phyloP scores from a whole-genome alignment of 2,329 filamentous ascomycete species.

The Teratosphaeria gauchensis region DNA sequence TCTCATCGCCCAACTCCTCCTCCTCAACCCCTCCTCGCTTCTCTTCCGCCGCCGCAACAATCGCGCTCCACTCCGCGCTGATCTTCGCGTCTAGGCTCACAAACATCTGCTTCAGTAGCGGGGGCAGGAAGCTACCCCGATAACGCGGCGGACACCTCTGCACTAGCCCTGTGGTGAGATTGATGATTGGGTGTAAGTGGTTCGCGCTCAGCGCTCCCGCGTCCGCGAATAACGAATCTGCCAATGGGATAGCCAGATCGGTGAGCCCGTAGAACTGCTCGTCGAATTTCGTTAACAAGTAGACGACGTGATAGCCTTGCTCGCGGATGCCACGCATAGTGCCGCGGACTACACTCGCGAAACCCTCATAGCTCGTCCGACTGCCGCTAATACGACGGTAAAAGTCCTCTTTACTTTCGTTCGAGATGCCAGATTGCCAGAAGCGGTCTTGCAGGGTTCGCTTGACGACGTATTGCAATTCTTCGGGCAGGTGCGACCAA shows the following conservation, averaged over 20 bases:
- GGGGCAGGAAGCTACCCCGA: constrained; percentile 71
- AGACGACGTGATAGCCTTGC: constrained; percentile 87
- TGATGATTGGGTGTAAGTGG: constrained; percentile 87
- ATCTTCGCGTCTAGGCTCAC: constrained; percentile 81
- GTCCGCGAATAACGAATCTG: constrained; percentile 74
- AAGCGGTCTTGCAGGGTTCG: constrained; percentile 88
- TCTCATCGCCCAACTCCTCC: constrained; percentile 73
- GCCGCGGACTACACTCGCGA: constrained; percentile 85
- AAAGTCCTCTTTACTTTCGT: constrained; percentile 92
- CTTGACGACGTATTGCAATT: constrained; percentile 67
- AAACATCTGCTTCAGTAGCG: constrained; percentile 73
- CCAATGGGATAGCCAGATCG: constrained; percentile 72
- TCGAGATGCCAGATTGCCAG: constrained; percentile 96
- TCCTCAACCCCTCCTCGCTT: constrained; percentile 49
- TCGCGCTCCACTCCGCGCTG: constrained; percentile 71
- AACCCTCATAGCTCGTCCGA: constrained; percentile 80
- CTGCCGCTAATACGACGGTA: constrained; percentile 85
- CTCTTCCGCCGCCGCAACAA: constrained; percentile 42
- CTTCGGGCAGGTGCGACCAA: constrained; percentile 66
- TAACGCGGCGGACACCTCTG: constrained; percentile 80
- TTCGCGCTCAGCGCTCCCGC: constrained; percentile 78
- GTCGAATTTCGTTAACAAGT: constrained; percentile 81
- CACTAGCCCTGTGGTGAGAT: constrained; percentile 77
- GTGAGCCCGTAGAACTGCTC: constrained; percentile 83
- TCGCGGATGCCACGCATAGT: constrained; percentile 84